These are phyloP conservation scores for Picea abies DNA, from an alignment of 83 land plant species.

Conservation along the genomic window DNA sequence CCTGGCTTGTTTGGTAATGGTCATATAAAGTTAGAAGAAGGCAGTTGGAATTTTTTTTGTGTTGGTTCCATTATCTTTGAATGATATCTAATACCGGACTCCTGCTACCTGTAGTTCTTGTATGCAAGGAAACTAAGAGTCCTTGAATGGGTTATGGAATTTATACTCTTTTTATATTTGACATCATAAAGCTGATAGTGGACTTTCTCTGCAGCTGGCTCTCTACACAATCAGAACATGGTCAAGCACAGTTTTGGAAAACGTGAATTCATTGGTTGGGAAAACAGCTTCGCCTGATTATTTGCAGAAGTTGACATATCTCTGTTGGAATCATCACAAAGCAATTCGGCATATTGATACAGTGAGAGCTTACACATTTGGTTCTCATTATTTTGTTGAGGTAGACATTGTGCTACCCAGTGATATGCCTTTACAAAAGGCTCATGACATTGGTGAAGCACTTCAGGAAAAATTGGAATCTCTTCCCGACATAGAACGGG, in stretches of 20 bases:
- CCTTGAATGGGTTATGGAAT: background rate
- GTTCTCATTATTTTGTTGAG: slow-evolving; percentile 71
- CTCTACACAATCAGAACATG: slow-evolving; percentile 71
- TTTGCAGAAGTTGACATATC: slow-evolving; percentile 63
- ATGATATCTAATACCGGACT: no score
- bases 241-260: slow-evolving; percentile 71
- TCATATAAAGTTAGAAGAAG: background rate
- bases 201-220: slow-evolving; percentile 47
- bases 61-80: background rate
- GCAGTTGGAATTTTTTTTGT: background rate
- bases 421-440: slow-evolving; percentile 61
- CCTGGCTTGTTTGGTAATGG: background rate
- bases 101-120: background rate
- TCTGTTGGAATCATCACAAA: slow-evolving; percentile 77
- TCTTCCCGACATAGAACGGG: slow-evolving; percentile 66
- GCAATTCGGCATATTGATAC: slow-evolving; percentile 71
- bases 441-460: slow-evolving; percentile 76
- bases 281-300: slow-evolving; percentile 66
- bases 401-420: slow-evolving; percentile 70
- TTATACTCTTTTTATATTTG: slow-evolving; percentile 3
- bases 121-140: background rate
- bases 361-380: slow-evolving; percentile 73
- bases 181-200: background rate
- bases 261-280: slow-evolving; percentile 70
- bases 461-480: slow-evolving; percentile 67